These are phyloP conservation scores for Rhodocollybia butyracea DNA, from an alignment of 768 basidiomycete species.

Conservation along the genomic window DNA sequence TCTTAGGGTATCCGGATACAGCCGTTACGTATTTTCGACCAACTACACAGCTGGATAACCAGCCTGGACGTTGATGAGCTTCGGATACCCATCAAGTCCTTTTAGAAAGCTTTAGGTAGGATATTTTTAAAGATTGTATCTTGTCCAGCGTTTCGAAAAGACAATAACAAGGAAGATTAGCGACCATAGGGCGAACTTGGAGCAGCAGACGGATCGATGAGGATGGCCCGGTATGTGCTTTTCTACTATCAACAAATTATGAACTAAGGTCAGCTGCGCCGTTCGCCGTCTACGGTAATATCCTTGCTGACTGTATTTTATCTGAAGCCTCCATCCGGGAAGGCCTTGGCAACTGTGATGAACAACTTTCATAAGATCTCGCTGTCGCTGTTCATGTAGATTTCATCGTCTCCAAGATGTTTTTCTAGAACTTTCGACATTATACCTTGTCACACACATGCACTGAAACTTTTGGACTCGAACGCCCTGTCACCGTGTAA, in stretches of 20 bases:
- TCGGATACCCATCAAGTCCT: slow-evolving; percentile 81
- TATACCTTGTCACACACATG: neutral
- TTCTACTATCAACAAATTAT: slow-evolving; percentile 40
- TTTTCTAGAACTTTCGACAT: neutral
- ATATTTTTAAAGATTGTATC: no score
- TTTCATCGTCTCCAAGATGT: neutral
- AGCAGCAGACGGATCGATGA: slow-evolving; percentile 73
- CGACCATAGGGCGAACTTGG: slow-evolving; percentile 83
- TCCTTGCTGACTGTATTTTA: neutral
- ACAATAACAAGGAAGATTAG: slow-evolving; percentile 77
- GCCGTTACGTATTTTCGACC: slow-evolving; percentile 76
- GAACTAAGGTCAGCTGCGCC: slow-evolving; percentile 2
- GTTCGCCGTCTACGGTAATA: neutral
- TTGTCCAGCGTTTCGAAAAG: slow-evolving; percentile 28
- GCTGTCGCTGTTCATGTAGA: neutral
- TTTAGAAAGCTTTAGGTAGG: slow-evolving; percentile 75
- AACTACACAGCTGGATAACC: slow-evolving; percentile 72
- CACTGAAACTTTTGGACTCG: neutral
- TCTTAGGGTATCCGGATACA: slow-evolving; percentile 73
- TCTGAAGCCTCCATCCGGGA: slow-evolving; percentile 4
- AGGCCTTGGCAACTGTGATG: slow-evolving; percentile 3
- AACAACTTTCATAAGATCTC: neutral
- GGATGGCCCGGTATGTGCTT: slow-evolving; percentile 75
- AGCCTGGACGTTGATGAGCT: slow-evolving; percentile 85
- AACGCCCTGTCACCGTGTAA: neutral